Base-by-base conservation (phyloP, 2,329 filamentous ascomycete species). In the Neodidymelliopsis sp. region DNA sequence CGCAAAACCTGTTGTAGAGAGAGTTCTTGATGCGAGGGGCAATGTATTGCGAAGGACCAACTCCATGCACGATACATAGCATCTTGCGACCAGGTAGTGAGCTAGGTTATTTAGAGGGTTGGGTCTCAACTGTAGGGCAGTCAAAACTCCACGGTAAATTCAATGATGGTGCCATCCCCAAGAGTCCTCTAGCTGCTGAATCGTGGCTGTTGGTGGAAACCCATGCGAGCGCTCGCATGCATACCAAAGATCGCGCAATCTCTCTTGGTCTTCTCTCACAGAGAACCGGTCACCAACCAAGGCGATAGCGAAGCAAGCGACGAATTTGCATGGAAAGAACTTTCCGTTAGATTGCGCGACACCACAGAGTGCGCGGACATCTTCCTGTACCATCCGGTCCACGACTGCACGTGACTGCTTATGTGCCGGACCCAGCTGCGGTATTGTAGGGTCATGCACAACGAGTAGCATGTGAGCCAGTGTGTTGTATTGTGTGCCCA, bases 241-340 rank as follows among this genome's bases (percentile, higher is more conserved):
- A 39, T 59, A 67, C 66, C 66, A 63, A 7, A 72, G 38, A 19
- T 69, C 58, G 18, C 64, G 63, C 10, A 71, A 49, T 23, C 52
- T 56, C 38, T 68, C 60, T 40, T 72, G 68, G 25, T 72, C 70
- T 23, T 64, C 63, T 27, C 62, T 56, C 11, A 56, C 29, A 1
- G 56, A 61, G 29, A 72, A 72, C 4, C 67, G 67, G 51, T 72
- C 70, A 4, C 70, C 70, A 18, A 71, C 69, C 7, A 35, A 6
- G 7, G 68, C 63, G 30, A 73, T 70, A 3, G 70, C 69, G 46
- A 66, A 72, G 33, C 69, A 72, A 12, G 70, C 70, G 6, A 72
- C 66, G 23, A 72, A 69, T 16, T 67, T 72, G 30, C 63, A 63
- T 4, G 70, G 65, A n/a, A 68, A 71, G 1, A 63, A 54, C n/a